These are phyloP conservation scores for Saccharomycopsis oosterbeekiorum DNA, from an alignment of 805 yeast genomes.

Conservation along the genomic window DNA sequence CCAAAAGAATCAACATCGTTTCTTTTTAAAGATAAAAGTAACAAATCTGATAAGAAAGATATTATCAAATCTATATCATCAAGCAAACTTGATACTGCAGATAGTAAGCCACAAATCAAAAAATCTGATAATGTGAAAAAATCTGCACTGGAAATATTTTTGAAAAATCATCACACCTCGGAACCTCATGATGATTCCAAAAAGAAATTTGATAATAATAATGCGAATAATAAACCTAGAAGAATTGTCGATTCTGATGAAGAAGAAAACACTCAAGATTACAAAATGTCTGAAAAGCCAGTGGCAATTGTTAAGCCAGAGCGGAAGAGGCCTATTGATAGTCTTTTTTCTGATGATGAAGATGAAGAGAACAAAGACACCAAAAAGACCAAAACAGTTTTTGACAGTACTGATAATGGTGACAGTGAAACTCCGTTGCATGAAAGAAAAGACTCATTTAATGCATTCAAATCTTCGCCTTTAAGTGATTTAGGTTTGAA, in stretches of 20 bases:
- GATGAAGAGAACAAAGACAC: neutral
- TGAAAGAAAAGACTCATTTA: neutral
- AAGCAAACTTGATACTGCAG: neutral
- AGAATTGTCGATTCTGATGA: neutral
- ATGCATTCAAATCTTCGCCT: conserved; percentile 4
- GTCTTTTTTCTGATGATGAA: neutral
- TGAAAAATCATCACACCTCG: neutral
- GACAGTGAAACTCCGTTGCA: neutral
- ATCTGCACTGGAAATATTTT: neutral
- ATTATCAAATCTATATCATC: neutral
- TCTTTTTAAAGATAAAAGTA: neutral
- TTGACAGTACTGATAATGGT: neutral
- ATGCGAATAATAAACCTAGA: neutral
- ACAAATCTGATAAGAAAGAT: neutral
- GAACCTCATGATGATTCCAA: neutral
- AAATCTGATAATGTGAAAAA: neutral
- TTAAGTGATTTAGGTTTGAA: conserved; percentile 10
- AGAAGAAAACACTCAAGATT: neutral
- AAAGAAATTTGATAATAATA: neutral
- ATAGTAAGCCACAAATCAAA: neutral
- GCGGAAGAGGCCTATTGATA: neutral
- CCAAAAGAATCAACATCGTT: neutral
- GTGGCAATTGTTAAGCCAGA: neutral
- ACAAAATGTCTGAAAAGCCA: neutral
- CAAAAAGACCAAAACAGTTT: neutral